phyloP scores from a whole-genome alignment of 192 early-diverging fungal species.

The Thamnidium elegans region DNA sequence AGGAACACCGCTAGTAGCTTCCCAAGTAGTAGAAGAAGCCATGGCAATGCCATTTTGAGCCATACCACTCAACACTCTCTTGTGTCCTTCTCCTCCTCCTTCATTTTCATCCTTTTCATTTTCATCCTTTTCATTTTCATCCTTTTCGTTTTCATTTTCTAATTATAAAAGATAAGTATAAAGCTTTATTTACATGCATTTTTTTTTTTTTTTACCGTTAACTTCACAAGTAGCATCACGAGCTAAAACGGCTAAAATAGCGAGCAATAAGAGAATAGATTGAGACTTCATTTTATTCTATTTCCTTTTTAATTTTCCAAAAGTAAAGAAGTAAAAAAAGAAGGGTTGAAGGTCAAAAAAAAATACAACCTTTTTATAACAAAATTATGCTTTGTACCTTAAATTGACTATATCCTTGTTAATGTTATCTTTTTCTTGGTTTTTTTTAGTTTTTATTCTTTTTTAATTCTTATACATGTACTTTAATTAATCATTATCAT shows the following conservation, averaged over 20 bases:
- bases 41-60: not conserved
- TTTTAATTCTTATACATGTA: too few relatives aligned
- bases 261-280: not conserved
- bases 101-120: not conserved
- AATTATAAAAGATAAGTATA: not conserved
- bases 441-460: too few relatives aligned
- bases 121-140: not conserved
- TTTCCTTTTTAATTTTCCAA: too few relatives aligned
- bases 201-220: not conserved
- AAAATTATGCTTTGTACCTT: too few relatives aligned
- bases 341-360: too few relatives aligned
- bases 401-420: too few relatives aligned
- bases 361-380: too few relatives aligned
- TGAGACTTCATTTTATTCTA: conserved; percentile 13
- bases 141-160: not conserved
- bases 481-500: too few relatives aligned
- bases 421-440: too few relatives aligned
- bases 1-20: not conserved
- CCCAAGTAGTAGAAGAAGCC: not conserved
- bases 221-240: not conserved
- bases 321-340: too few relatives aligned
- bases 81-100: not conserved
- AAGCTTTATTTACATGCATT: not conserved
- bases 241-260: not conserved
- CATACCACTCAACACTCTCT: not conserved